phyloP scores from a whole-genome alignment of 768 basidiomycete species.

The Trametes gibbosa region DNA sequence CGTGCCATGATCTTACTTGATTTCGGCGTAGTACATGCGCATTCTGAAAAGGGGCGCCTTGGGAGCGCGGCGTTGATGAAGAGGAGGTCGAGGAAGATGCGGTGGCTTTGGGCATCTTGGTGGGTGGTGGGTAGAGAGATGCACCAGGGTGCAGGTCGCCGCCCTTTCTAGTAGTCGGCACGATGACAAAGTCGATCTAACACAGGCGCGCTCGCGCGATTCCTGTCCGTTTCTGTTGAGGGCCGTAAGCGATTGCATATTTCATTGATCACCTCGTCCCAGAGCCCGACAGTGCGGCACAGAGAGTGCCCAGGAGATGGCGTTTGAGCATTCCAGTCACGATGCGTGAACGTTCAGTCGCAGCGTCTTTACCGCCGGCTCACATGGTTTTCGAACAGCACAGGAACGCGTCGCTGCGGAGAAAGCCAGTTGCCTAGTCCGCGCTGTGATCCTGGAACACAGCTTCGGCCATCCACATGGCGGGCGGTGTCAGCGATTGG shows the following conservation, averaged over 20 bases:
- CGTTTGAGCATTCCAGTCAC: no score
- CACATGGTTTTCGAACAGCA: no score
- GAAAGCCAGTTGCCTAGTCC: no score
- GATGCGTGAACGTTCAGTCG: no score
- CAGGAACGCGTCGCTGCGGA: no score
- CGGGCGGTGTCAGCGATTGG: no score
- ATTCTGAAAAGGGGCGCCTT: conserved; percentile 10
- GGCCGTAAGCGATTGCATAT: not conserved
- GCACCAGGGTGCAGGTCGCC: not conserved
- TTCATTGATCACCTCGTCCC: not conserved
- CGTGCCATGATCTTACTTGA: conserved; percentile 24
- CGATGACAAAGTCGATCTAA: conserved; percentile 10
- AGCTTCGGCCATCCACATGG: no score
- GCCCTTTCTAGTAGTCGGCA: not conserved
- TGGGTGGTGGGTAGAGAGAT: not conserved
- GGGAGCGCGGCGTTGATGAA: not conserved
- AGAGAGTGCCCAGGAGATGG: not conserved
- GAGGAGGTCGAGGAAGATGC: not conserved
- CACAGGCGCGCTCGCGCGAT: not conserved
- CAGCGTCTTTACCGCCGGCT: no score
- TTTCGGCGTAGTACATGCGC: conserved; percentile 30
- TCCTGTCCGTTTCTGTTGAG: not conserved
- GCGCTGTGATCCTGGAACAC: no score
- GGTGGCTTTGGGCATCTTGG: conserved; percentile 20
- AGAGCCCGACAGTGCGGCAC: not conserved